These are phyloP conservation scores for Gossypium mustelinum DNA, from an alignment of 345 rosid species.

Conservation along the genomic window DNA sequence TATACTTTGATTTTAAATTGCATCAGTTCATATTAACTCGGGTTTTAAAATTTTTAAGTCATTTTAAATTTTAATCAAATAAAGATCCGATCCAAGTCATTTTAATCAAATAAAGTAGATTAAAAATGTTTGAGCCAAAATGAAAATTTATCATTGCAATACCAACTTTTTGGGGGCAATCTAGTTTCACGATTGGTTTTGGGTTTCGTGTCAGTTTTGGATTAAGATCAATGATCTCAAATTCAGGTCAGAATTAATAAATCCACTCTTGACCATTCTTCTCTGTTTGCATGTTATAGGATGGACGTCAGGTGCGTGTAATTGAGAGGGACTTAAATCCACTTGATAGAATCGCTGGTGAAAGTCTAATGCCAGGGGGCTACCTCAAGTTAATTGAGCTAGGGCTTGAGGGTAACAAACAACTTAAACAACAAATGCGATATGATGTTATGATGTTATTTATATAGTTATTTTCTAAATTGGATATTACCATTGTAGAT, in stretches of 20 bases:
- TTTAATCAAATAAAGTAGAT: too few relatives aligned
- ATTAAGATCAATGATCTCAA: too few relatives aligned
- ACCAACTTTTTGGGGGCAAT: too few relatives aligned
- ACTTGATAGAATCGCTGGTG: conserved; percentile 20
- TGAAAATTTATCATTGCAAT: too few relatives aligned
- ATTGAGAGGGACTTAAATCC: conserved; percentile 17
- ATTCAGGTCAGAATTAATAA: too few relatives aligned
- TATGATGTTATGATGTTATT: neutral
- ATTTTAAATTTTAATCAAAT: too few relatives aligned
- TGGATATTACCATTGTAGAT: conserved; percentile 9
- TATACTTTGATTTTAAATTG: neutral
- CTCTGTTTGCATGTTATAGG: conserved; percentile 9
- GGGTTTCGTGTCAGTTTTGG: too few relatives aligned
- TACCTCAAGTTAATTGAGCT: conserved; percentile 22
- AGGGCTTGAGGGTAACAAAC: conserved; percentile 18
- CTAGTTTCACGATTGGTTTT: too few relatives aligned
- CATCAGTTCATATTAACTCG: neutral
- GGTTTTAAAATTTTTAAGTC: neutral
- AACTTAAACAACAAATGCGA: neutral
- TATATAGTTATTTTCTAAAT: neutral
- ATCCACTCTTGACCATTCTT: neutral
- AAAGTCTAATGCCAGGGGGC: conserved; percentile 18
- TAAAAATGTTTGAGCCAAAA: too few relatives aligned
- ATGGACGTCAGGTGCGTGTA: conserved; percentile 14
- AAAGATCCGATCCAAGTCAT: too few relatives aligned